Conservation (phyloP, 2,329 filamentous ascomycete species). For the Amauroascus niger region DNA sequence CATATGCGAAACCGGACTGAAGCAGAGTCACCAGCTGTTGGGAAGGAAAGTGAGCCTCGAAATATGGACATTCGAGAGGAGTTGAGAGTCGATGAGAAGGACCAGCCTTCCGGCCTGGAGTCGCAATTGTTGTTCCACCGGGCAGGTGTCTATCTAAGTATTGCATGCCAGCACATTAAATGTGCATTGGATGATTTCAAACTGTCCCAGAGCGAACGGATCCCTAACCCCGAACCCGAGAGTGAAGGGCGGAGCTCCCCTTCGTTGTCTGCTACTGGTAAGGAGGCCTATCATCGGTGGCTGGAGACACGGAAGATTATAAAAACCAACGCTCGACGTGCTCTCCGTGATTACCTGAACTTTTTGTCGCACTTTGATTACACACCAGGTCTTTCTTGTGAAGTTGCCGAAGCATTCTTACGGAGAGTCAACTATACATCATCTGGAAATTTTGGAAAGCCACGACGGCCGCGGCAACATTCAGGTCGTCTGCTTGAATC, state of each 20-base stretch:
- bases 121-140: slow-evolving; percentile 67
- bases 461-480: slow-evolving; percentile 23
- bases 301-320: slow-evolving; percentile 58
- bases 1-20: slow-evolving; percentile 44
- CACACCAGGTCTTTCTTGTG: slow-evolving; percentile 57
- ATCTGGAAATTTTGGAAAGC: slow-evolving; percentile 36
- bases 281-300: slow-evolving; percentile 39
- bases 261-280: slow-evolving; percentile 38
- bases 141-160: slow-evolving; percentile 59
- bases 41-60: slow-evolving; percentile 33
- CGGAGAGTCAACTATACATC: slow-evolving; percentile 43
- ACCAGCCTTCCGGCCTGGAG: slow-evolving; percentile 66
- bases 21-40: slow-evolving; percentile 37
- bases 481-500: slow-evolving; percentile 19
- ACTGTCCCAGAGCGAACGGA: slow-evolving; percentile 14
- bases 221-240: not conserved
- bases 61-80: slow-evolving; percentile 41
- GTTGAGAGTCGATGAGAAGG: slow-evolving; percentile 47
- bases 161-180: slow-evolving; percentile 58
- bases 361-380: slow-evolving; percentile 71
- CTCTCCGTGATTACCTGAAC: slow-evolving; percentile 61
- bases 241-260: slow-evolving; percentile 7
- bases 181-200: slow-evolving; percentile 44
- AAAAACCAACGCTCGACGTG: slow-evolving; percentile 64
- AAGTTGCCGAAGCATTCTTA: slow-evolving; percentile 44